phyloP scores from a whole-genome alignment of 2,329 filamentous ascomycete species.

The Aspergillus sclerotialis region DNA sequence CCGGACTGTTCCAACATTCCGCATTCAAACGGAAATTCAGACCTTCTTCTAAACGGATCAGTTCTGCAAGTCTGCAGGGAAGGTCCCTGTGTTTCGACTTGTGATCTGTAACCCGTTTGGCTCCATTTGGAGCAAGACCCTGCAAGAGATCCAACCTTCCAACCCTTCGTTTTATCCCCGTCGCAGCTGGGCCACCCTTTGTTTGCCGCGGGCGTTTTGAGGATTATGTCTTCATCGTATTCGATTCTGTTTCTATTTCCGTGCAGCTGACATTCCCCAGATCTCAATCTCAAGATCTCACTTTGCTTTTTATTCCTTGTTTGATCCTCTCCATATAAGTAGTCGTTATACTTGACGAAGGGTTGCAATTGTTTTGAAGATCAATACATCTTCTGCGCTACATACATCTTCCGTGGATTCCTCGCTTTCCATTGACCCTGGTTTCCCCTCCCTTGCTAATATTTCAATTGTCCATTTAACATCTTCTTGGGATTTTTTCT shows the following conservation, averaged over 20 bases:
- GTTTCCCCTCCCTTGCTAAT: conserved; percentile 11
- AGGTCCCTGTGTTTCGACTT: too few relatives aligned
- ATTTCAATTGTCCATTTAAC: conserved; percentile 8
- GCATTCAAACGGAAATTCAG: too few relatives aligned
- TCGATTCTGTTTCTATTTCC: not conserved
- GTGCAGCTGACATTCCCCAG: not conserved
- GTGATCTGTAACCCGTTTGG: conserved; percentile 20
- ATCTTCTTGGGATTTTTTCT: too few relatives aligned
- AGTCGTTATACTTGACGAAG: not conserved
- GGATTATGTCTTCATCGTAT: not conserved
- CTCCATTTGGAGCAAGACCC: too few relatives aligned
- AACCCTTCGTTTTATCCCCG: too few relatives aligned
- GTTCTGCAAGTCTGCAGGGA: too few relatives aligned
- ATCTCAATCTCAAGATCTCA: not conserved
- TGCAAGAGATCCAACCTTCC: too few relatives aligned
- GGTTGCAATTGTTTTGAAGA: too few relatives aligned
- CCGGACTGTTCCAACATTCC: too few relatives aligned
- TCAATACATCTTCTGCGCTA: too few relatives aligned
- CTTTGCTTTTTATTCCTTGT: not conserved
- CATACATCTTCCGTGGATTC: not conserved
- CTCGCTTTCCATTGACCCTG: conserved; percentile 2
- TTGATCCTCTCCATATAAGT: not conserved
- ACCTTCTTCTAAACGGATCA: too few relatives aligned
- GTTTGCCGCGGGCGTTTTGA: not conserved
- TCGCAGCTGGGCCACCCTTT: too few relatives aligned